Conservation (phyloP, 202 grass and related monocot species). For the Digitaria exilis region DNA sequence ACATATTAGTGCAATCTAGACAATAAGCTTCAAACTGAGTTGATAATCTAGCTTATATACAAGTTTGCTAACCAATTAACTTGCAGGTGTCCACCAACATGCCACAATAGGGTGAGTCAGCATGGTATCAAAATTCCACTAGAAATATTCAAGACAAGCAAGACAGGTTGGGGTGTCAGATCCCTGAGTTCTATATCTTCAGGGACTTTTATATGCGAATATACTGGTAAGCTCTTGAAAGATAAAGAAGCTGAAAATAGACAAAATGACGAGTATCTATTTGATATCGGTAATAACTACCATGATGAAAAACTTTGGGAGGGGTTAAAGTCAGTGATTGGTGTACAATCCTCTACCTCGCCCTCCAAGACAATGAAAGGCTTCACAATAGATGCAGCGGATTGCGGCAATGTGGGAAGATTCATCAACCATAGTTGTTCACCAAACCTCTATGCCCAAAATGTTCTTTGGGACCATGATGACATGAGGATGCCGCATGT, state of each 20-base stretch:
- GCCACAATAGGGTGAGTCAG: conserved; percentile 78
- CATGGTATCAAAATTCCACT: conserved; percentile 72
- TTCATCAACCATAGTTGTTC: conserved; percentile 92
- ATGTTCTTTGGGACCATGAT: conserved; percentile 84
- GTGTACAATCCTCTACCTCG: conserved; percentile 27
- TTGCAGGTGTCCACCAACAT: conserved; percentile 71
- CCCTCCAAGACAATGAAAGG: conserved; percentile 43
- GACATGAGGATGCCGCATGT: conserved; percentile 69
- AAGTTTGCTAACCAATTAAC: conserved; percentile 22
- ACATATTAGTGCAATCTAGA: conserved; percentile 18
- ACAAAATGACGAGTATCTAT: conserved; percentile 66
- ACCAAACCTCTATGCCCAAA: conserved; percentile 78
- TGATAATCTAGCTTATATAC: background rate
- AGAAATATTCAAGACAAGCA: conserved; percentile 72
- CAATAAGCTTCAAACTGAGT: background rate
- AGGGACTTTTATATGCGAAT: conserved; percentile 84
- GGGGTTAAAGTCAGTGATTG: conserved; percentile 50
- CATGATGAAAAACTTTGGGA: conserved; percentile 53
- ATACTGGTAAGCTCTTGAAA: conserved; percentile 60
- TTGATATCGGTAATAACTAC: conserved; percentile 73
- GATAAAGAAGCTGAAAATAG: conserved; percentile 59
- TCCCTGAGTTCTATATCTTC: conserved; percentile 77
- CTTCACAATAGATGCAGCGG: conserved; percentile 72
- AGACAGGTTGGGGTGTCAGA: conserved; percentile 82
- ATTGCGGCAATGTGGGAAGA: conserved; percentile 70